These are phyloP conservation scores for Priceomyces haplophilus DNA, from an alignment of 805 yeast genomes.

Conservation along the genomic window DNA sequence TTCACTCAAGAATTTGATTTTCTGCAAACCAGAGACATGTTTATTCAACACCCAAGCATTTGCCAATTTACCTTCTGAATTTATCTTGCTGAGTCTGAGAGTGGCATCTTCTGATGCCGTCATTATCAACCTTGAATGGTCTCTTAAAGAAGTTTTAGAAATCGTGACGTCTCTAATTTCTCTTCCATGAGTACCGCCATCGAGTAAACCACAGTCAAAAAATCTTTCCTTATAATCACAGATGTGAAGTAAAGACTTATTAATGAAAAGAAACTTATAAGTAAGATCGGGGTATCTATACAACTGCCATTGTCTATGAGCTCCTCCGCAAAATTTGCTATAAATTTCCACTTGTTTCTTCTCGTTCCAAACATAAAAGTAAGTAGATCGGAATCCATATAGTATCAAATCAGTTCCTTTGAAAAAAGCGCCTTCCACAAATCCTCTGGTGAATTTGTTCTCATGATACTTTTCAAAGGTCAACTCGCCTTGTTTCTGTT, in stretches of 20 bases:
- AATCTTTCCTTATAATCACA: slow-evolving; percentile 24
- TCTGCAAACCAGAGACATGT: slow-evolving; percentile 89
- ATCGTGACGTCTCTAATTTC: slow-evolving; percentile 77
- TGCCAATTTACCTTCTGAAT: slow-evolving; percentile 39
- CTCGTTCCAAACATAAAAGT: slow-evolving; percentile 81
- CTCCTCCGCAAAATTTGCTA: slow-evolving; percentile 82
- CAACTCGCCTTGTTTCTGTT: slow-evolving; percentile 10
- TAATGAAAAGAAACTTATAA: slow-evolving; percentile 55
- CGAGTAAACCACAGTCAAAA: slow-evolving; percentile 25
- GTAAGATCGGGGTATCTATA: slow-evolving; percentile 15
- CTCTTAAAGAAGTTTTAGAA: slow-evolving; percentile 28
- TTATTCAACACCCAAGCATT: slow-evolving; percentile 63
- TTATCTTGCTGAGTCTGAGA: slow-evolving; percentile 51
- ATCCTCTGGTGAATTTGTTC: slow-evolving; percentile 70
- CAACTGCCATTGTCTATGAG: slow-evolving; percentile 81
- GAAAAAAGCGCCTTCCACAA: slow-evolving; percentile 69
- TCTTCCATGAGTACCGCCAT: slow-evolving; percentile 83
- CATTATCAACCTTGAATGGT: slow-evolving; percentile 46
- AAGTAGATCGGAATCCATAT: slow-evolving; percentile 80
- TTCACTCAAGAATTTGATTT: slow-evolving; percentile 57
- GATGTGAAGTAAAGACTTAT: slow-evolving; percentile 45
- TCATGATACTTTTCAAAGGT: slow-evolving; percentile 38
- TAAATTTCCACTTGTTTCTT: slow-evolving; percentile 66
- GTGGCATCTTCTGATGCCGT: slow-evolving; percentile 92
- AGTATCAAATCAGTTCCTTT: slow-evolving; percentile 44